These are phyloP conservation scores for Mucor velutinosus DNA, from an alignment of 371 early-diverging fungal species.

Conservation along the genomic window DNA sequence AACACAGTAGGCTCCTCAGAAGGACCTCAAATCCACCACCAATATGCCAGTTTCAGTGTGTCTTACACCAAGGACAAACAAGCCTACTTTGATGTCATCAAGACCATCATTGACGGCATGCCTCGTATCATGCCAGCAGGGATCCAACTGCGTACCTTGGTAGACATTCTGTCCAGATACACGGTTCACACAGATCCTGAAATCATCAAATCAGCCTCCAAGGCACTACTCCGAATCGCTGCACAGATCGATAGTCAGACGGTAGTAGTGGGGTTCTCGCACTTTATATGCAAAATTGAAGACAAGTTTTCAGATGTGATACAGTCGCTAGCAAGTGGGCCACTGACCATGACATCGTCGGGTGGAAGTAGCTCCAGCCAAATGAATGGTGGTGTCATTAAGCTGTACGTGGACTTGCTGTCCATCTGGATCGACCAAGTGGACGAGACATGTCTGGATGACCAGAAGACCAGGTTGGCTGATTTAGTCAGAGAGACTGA, in stretches of 20 bases:
- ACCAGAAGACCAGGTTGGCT: background rate
- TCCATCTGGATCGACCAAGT: slow-evolving; percentile 44
- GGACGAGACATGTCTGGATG: slow-evolving; percentile 25
- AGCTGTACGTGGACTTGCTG: slow-evolving; percentile 45
- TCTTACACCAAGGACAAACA: slow-evolving; percentile 71
- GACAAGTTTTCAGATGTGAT: slow-evolving; percentile 63
- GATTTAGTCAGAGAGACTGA: slow-evolving; percentile 50
- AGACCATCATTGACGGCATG: slow-evolving; percentile 68
- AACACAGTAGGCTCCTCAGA: slow-evolving; percentile 28
- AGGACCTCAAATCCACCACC: slow-evolving; percentile 58
- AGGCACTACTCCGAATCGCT: slow-evolving; percentile 71
- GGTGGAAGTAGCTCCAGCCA: slow-evolving; percentile 15
- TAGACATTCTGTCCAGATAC: slow-evolving; percentile 81
- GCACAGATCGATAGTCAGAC: slow-evolving; percentile 65
- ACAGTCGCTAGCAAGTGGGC: slow-evolving; percentile 43
- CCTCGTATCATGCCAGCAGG: slow-evolving; percentile 78
- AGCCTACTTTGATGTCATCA: slow-evolving; percentile 68
- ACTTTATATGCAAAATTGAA: slow-evolving; percentile 61
- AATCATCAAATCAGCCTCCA: slow-evolving; percentile 68
- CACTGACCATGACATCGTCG: slow-evolving; percentile 8
- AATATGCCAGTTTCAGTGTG: slow-evolving; percentile 61
- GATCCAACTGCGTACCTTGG: slow-evolving; percentile 57
- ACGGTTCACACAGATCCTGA: slow-evolving; percentile 83
- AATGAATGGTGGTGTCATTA: slow-evolving; percentile 35
- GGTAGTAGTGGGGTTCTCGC: slow-evolving; percentile 58